These are phyloP conservation scores for Aquilaria yunnanensis DNA, from an alignment of 345 rosid genomes.

Conservation along the genomic window DNA sequence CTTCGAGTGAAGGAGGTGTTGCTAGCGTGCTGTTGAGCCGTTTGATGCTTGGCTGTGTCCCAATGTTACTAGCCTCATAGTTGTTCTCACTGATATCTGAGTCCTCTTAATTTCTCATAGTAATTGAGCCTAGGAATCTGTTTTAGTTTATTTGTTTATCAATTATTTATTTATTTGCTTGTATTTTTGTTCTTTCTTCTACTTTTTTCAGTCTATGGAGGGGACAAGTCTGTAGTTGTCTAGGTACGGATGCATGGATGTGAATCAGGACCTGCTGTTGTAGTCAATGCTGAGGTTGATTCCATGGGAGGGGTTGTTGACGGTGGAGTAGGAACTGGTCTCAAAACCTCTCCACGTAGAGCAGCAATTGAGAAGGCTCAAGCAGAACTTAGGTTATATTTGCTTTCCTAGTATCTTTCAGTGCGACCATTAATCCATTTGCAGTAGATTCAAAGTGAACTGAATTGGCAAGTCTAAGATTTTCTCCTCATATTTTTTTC, in stretches of 20 bases:
- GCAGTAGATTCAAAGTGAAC: not conserved
- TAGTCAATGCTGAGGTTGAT: slow-evolving; percentile 94
- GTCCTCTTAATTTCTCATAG: slow-evolving; percentile 4
- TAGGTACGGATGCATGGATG: slow-evolving; percentile 64
- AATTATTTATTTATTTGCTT: slow-evolving; percentile 3
- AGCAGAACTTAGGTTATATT: slow-evolving; percentile 70
- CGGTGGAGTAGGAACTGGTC: slow-evolving; percentile 72
- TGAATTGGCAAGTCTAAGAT: not conserved
- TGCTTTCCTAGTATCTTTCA: slow-evolving; percentile 3
- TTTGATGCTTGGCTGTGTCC: too few species aligned
- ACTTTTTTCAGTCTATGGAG: slow-evolving; percentile 23
- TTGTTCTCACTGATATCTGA: too few species aligned
- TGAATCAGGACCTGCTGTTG: slow-evolving; percentile 41
- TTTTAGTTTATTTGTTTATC: not conserved
- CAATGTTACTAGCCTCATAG: too few species aligned
- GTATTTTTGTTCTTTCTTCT: slow-evolving; percentile 1
- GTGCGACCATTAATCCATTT: not conserved
- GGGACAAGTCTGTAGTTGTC: slow-evolving; percentile 14
- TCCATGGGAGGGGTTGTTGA: slow-evolving; percentile 98
- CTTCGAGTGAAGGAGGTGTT: slow-evolving; percentile 8
- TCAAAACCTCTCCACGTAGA: slow-evolving; percentile 75
- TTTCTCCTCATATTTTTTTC: slow-evolving; percentile 1
- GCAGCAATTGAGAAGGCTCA: slow-evolving; percentile 91
- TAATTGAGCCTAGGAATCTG: not conserved
- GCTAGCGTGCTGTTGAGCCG: not conserved